Percentiles rank a stretch among this genome's conserved stretches.
phyloP scores from a whole-genome alignment of 2,329 filamentous ascomycete genomes.

The Aspergillus oerlinghausenensis region DNA sequence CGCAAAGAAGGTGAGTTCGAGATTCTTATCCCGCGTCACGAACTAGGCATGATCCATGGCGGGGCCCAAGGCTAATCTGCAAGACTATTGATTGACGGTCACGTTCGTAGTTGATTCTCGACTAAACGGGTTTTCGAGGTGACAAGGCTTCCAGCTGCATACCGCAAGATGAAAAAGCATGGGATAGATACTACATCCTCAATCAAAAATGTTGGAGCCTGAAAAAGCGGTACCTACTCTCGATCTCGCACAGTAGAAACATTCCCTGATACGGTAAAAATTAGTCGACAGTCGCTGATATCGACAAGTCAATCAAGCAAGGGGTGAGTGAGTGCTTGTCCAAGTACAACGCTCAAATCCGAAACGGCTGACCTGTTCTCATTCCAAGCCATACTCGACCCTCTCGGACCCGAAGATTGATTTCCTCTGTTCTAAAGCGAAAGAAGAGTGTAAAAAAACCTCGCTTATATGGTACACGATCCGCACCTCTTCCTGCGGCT shows the following conservation, averaged over 20 bases:
- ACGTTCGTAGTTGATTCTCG: neutral
- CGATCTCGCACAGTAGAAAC: too few species aligned
- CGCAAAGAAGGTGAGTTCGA: neutral
- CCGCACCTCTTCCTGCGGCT: neutral
- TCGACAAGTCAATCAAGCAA: neutral
- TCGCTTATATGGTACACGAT: neutral
- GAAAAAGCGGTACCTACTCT: neutral
- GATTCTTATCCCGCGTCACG: neutral
- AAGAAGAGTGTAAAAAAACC: neutral
- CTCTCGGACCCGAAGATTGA: neutral
- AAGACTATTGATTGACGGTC: neutral
- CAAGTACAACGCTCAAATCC: neutral
- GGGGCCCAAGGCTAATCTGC: neutral
- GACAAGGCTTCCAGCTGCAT: neutral
- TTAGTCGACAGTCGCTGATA: neutral
- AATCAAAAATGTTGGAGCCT: neutral
- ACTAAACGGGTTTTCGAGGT: neutral
- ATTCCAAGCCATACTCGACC: neutral
- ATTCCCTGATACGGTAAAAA: too few species aligned
- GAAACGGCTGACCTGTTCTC: neutral
- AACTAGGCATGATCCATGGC: neutral
- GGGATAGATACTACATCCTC: too few species aligned
- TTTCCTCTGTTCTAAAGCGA: neutral
- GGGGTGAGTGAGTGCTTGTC: neutral
- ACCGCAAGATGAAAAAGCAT: neutral